A percentile compares a stretch with the other conserved stretches of the same genome.
phyloP scores from a whole-genome alignment of 345 rosid species.

The Brassica rapa region DNA sequence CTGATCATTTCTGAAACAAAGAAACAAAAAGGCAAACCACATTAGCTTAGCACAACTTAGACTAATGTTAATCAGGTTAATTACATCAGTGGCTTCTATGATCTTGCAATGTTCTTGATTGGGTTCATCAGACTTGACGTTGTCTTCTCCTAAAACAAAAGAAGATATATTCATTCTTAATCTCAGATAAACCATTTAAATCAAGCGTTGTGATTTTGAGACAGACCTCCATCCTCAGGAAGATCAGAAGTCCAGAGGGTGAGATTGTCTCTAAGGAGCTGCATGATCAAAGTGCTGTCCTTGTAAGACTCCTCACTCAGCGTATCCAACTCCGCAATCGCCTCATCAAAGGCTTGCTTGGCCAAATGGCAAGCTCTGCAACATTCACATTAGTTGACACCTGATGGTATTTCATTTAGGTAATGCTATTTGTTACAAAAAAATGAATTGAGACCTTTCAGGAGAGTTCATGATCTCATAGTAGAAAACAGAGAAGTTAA shows the following conservation, averaged over 20 bases:
- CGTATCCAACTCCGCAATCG: slow-evolving; percentile 94
- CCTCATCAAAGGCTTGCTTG: slow-evolving; percentile 97
- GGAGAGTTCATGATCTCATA: slow-evolving; percentile 99
- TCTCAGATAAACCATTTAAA: background rate
- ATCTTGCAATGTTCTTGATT: slow-evolving; percentile 51
- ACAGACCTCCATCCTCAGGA: slow-evolving; percentile 96
- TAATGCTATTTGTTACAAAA: background rate
- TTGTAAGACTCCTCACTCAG: slow-evolving; percentile 97
- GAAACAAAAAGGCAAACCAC: background rate
- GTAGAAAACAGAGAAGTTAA: slow-evolving; percentile 97
- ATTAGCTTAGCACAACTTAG: background rate
- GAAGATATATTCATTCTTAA: background rate
- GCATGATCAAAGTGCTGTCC: slow-evolving; percentile 99
- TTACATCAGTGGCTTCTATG: slow-evolving; percentile 63
- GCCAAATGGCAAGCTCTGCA: slow-evolving; percentile 98
- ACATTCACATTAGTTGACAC: slow-evolving; percentile 19
- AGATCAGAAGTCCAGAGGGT: slow-evolving; percentile 99
- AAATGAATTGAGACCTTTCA: slow-evolving; percentile 56
- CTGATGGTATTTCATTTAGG: background rate
- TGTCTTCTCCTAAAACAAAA: slow-evolving; percentile 68
- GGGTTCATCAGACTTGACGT: slow-evolving; percentile 68
- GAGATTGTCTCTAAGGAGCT: slow-evolving; percentile 97
- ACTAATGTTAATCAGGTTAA: background rate
- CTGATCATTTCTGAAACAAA: slow-evolving; percentile 36
- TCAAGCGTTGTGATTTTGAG: background rate